Evolutionary conservation across 305 asterid species (phyloP).

Genomic region (Plantago coronopus): DNA sequence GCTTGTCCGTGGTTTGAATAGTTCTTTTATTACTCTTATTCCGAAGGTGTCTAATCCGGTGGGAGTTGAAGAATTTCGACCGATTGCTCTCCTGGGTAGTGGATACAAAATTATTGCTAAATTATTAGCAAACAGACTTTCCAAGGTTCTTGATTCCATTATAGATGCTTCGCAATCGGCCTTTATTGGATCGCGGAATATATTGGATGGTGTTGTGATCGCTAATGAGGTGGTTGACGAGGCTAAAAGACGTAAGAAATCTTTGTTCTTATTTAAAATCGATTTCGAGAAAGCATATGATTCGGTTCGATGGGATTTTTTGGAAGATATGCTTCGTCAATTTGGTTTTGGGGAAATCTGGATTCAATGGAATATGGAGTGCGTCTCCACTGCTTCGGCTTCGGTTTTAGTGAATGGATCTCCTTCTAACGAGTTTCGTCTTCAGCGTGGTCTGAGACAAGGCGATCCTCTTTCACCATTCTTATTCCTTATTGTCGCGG

Average conservation of each 20-base stretch:
- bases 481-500: neutral
- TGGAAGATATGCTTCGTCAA: neutral
- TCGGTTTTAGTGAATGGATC: neutral
- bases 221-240: neutral
- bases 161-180: neutral
- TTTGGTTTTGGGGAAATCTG: neutral
- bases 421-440: neutral
- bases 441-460: neutral
- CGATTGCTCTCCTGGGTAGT: neutral
- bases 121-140: neutral
- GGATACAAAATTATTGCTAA: neutral
- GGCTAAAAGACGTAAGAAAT: neutral
- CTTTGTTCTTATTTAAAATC: neutral
- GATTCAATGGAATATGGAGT: neutral
- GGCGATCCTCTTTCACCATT: neutral
- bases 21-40: neutral
- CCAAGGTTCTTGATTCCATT: neutral
- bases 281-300: neutral
- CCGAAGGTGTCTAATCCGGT: neutral
- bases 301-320: neutral
- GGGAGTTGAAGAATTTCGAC: neutral
- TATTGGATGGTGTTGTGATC: neutral
- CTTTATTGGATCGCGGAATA: neutral
- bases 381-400: neutral
- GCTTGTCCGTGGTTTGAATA: neutral